Evolutionary conservation across 164 flowering plant species (phyloP), one percentile per base, ranked within the genome.

Genomic region (Macadamia tetraphylla): DNA sequence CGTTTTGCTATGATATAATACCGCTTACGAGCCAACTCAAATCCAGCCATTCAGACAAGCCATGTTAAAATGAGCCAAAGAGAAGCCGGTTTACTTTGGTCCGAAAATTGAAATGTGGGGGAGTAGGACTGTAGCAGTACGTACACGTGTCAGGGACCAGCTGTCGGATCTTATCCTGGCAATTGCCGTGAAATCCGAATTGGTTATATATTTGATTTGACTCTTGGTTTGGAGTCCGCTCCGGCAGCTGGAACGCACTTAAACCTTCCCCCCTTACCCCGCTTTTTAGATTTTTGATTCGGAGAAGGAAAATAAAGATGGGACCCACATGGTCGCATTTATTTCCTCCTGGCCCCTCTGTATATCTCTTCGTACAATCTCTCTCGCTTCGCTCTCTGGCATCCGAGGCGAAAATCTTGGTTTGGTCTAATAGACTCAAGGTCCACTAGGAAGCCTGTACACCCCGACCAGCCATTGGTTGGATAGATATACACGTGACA

Each of bases 161-260:
- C 74, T 78, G 78, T 80, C 76, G 82, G 85, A 73, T 73, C 80
- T 76, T 78, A 80, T 80, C 82, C 78, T 58, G 58, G 70, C 82
- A 72, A 63, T 42, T 43, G 42, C 46, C 46, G 23, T n/a, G 63
- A 18, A 44, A n/a, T 49, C 44, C 10, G 35, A 15, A 32, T 1
- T 40, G 48, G 18, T 62, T 46, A 18, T 44, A 43, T 12, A 57
- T 29, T 1, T 48, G 64, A 67, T 74, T 80, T 75, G 73, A 80
- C 78, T 62, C 61, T 57, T 17, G 62, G 64, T 80, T 80, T 77
- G 65, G 63, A 73, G 74, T 77, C 81, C 81, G 81, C 75, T 59
- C 66, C 0, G 23, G 78, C 73, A 76, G 84, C 84, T 81, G 81
- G 80, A 76, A 58, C 76, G 81, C 84, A 81, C 80, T 60, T 40